These are phyloP conservation scores for Spiromastix sp. DNA, from an alignment of 2,329 filamentous ascomycete species.

Conservation along the genomic window DNA sequence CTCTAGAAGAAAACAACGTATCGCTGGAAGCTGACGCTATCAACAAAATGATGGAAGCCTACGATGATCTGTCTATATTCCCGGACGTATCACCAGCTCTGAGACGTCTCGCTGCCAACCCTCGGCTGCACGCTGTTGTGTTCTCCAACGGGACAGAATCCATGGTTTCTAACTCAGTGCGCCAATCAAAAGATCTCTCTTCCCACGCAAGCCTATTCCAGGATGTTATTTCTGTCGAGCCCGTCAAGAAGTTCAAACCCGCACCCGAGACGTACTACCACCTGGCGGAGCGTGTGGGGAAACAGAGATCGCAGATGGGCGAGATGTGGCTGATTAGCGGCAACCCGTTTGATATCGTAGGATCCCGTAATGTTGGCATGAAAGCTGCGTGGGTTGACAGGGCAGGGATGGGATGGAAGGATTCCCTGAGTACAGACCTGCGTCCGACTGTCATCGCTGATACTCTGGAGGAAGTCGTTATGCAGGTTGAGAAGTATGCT, in stretches of 20 bases:
- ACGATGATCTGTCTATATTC: constrained; percentile 55
- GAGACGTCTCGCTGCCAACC: constrained; percentile 31
- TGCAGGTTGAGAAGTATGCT: constrained; percentile 19
- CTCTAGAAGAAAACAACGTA: constrained; percentile 47
- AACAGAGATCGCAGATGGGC: constrained; percentile 30
- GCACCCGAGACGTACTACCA: constrained; percentile 51
- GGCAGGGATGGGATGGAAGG: constrained; percentile 52
- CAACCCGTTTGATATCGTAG: constrained; percentile 64
- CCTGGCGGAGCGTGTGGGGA: constrained; percentile 42
- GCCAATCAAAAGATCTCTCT: constrained; percentile 45
- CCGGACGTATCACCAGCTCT: constrained; percentile 52
- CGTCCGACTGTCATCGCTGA: constrained; percentile 45
- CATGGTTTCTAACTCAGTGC: constrained; percentile 54
- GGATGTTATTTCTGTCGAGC: constrained; percentile 52
- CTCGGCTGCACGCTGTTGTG: constrained; percentile 44
- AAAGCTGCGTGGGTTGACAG: constrained; percentile 59
- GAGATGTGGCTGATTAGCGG: constrained; percentile 59
- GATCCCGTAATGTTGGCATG: constrained; percentile 52
- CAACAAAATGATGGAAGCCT: constrained; percentile 49
- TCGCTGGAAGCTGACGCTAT: constrained; percentile 36
- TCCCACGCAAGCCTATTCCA: constrained; percentile 40
- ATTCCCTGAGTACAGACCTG: constrained; percentile 43
- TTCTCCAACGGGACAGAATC: constrained; percentile 60
- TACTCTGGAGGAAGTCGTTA: constrained; percentile 49
- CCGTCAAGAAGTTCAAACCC: constrained; percentile 54